Percentiles rank a stretch among this genome's conserved stretches.
Conservation (phyloP, 805 yeast genomes). For the Yarrowia sp. region DNA sequence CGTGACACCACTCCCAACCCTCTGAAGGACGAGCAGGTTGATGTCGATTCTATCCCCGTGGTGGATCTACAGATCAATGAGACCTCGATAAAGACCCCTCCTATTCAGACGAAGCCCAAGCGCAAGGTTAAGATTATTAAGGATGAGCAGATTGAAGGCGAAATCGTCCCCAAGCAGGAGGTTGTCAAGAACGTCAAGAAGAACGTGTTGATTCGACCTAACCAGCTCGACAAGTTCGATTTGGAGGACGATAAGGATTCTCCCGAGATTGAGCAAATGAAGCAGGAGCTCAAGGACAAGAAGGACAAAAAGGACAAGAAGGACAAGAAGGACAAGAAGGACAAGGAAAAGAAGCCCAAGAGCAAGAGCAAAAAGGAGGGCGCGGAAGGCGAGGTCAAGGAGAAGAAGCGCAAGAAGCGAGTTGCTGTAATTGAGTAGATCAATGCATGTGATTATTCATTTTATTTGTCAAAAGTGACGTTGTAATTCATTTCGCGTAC, state of each 20-base stretch:
- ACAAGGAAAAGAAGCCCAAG: conserved; percentile 40
- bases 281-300: conserved; percentile 27
- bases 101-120: conserved; percentile 35
- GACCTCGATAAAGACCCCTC: conserved; percentile 42
- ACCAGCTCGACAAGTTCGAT: conserved; percentile 43
- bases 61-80: conserved; percentile 36
- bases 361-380: conserved; percentile 42
- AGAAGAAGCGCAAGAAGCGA: conserved; percentile 36
- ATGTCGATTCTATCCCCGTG: conserved; percentile 34
- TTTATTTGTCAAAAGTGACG: too few species aligned
- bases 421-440: conserved; percentile 39
- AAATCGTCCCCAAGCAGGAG: conserved; percentile 35
- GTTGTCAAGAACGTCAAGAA: conserved; percentile 23
- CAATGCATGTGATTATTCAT: not conserved
- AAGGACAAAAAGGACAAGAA: conserved; percentile 1
- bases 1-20: conserved; percentile 30
- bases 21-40: conserved; percentile 34
- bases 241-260: conserved; percentile 40
- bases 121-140: conserved; percentile 47
- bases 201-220: conserved; percentile 37
- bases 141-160: conserved; percentile 48
- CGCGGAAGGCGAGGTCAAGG: conserved; percentile 25
- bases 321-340: conserved; percentile 25
- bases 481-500: too few species aligned
- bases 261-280: conserved; percentile 39